Percentiles rank a stretch among this genome's conserved stretches.
Evolutionary conservation across 495 filamentous ascomycete species (phyloP).

Genomic region (Neurospora discreta): DNA sequence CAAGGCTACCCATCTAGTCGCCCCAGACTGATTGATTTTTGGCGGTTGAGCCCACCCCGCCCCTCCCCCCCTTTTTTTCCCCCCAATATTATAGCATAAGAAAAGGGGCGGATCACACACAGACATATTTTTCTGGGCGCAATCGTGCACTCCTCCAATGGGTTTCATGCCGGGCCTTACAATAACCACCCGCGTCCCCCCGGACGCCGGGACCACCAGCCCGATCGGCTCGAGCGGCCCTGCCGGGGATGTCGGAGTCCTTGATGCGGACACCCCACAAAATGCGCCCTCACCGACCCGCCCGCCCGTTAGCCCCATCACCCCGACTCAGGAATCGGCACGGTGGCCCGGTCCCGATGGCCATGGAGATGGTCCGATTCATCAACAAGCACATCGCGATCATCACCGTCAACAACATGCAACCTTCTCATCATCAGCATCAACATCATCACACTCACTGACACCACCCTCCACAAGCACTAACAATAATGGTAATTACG

Average conservation of each 20-base stretch:
- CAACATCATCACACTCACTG: background rate
- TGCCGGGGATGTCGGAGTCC: background rate
- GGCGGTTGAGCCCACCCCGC: background rate
- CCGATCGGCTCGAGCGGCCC: background rate
- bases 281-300: slow-evolving; percentile 21
- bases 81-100: background rate
- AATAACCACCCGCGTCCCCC: slow-evolving; percentile 8
- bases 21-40: background rate
- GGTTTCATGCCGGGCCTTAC: slow-evolving; percentile 19
- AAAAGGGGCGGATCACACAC: background rate
- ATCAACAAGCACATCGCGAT: background rate
- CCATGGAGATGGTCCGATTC: background rate
- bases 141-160: background rate
- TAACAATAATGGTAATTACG: background rate
- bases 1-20: background rate
- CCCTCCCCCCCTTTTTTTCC: background rate
- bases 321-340: slow-evolving; percentile 23
- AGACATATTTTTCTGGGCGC: background rate
- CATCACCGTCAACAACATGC: background rate
- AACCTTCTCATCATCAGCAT: background rate
- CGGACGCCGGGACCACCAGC: background rate
- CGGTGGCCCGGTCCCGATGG: slow-evolving; percentile 3
- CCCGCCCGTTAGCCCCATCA: slow-evolving; percentile 36
- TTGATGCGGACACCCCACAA: background rate
- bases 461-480: background rate